phyloP scores from a whole-genome alignment of 2,329 filamentous ascomycete species.

The Pseudogymnoascus sp. region DNA sequence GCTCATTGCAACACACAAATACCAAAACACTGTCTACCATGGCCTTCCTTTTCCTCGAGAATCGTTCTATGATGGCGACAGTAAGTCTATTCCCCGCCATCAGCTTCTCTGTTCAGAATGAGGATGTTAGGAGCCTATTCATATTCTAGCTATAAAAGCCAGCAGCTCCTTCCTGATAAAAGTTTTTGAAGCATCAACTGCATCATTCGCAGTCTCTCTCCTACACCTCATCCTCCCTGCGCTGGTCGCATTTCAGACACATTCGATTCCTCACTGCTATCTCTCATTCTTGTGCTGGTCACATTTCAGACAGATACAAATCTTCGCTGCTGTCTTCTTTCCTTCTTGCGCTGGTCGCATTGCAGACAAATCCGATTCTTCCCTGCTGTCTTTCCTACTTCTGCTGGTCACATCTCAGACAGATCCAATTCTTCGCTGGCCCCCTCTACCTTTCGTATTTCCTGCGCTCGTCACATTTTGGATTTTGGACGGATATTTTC shows the following conservation, averaged over 20 bases:
- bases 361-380: neutral
- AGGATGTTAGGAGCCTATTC: neutral
- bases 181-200: neutral
- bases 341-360: too few species aligned
- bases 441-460: too few species aligned
- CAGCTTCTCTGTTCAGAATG: neutral
- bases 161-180: neutral
- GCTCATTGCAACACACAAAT: neutral
- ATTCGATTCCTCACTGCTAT: neutral
- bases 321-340: too few species aligned
- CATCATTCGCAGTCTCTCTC: neutral
- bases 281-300: neutral
- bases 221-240: neutral
- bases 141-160: neutral
- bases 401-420: too few species aligned
- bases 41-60: neutral
- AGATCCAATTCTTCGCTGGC: too few species aligned
- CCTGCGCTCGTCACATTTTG: neutral
- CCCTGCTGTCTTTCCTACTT: neutral
- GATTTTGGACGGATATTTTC: neutral
- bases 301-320: neutral
- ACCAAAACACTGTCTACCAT: neutral
- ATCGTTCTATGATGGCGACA: neutral
- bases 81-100: neutral
- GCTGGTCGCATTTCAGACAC: neutral